Conservation (phyloP, 495 filamentous ascomycete species). For the Aspergillus diversus region DNA sequence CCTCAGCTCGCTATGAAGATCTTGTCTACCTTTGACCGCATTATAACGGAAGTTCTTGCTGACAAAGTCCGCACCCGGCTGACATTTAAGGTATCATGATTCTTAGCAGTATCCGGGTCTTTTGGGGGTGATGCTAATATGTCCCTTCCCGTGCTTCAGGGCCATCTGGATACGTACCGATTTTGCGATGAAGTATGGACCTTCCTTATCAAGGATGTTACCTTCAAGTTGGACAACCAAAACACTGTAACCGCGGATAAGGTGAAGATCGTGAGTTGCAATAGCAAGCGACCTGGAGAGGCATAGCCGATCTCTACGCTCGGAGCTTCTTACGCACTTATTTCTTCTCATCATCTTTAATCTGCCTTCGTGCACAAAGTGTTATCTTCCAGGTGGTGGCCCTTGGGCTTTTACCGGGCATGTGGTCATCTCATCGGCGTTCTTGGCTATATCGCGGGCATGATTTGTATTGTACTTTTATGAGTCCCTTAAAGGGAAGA, state of each 20-base stretch:
- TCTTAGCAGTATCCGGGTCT: no score
- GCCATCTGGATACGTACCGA: constrained; percentile 96
- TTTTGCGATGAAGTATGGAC: constrained; percentile 99
- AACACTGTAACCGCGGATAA: constrained; percentile 69
- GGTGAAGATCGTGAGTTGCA: constrained; percentile 98
- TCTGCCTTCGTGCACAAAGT: constrained; percentile 1
- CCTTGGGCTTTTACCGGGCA: constrained; percentile 3
- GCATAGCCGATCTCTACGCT: constrained; percentile 33
- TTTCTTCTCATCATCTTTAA: constrained; percentile 24
- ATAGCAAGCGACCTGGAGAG: constrained; percentile 81
- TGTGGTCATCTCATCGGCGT: constrained; percentile 16
- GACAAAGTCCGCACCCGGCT: constrained; percentile 90
- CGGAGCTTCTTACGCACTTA: constrained; percentile 1
- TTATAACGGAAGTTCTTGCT: constrained; percentile 82
- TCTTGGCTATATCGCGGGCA: constrained; percentile 9
- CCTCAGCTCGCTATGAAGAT: constrained; percentile 99
- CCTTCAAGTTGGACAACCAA: constrained; percentile 91
- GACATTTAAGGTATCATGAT: constrained; percentile 85
- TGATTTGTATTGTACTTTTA: constrained; percentile 16
- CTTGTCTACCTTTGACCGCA: constrained; percentile 86
- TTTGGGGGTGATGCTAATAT: constrained; percentile 20
- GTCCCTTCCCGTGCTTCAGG: constrained; percentile 53
- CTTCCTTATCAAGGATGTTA: constrained; percentile 97
- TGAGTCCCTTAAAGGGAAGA: constrained; percentile 2
- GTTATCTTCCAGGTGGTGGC: neutral